Evolutionary conservation across 2,329 filamentous ascomycete genomes (phyloP), one percentile per base, ranked within the genome.

Genomic region (Purpureocillium takamizusanense): DNA sequence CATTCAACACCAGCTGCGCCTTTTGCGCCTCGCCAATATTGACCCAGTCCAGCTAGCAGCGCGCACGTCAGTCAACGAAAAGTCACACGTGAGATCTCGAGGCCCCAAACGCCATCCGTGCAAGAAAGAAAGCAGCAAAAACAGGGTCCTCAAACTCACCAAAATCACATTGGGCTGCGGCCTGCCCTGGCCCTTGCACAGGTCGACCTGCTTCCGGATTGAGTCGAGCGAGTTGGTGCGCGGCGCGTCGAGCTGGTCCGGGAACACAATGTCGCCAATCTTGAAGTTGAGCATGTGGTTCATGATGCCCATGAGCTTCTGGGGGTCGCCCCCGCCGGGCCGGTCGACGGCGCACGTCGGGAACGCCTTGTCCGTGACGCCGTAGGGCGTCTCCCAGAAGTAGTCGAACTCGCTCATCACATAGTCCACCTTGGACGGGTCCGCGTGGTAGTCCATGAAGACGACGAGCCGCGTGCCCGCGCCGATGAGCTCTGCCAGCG

Each of bases 381-480:
- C 77, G 59, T 73, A 89, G 1, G 74, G 68, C 33, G 83, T 90
- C 56, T 90, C 85, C 65, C 83, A 88, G 47, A 82, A 72, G 58
- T 77, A 78, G 17, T 63, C 60, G 52, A 79, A 84, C 53, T 83
- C 71, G 52, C 74, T 66, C 39, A 83, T 65, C 38, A 85, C 75
- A 52, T 80, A 84, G 18, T 74, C 65, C n/a, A 76, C 70, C 36
- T 63, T 55, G 25, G 51, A 57, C 2, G 61, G 63, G 43, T 77
- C 65, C 41, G 66, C 55, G 36, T 70, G 52, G 47, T 74, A 86
- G 56, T 88, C 83, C 55, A 89, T 76, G 46, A 88, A 89, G 17
- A 81, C 76, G 34, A 89, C 60, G 1, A 90, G 65, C 13, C 83
- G 71, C 8, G 72, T 83, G 34, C 70, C 69, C 29, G 67, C 64